Conservation (phyloP, 2,329 filamentous ascomycete species). For the Colletotrichum gigasporum region DNA sequence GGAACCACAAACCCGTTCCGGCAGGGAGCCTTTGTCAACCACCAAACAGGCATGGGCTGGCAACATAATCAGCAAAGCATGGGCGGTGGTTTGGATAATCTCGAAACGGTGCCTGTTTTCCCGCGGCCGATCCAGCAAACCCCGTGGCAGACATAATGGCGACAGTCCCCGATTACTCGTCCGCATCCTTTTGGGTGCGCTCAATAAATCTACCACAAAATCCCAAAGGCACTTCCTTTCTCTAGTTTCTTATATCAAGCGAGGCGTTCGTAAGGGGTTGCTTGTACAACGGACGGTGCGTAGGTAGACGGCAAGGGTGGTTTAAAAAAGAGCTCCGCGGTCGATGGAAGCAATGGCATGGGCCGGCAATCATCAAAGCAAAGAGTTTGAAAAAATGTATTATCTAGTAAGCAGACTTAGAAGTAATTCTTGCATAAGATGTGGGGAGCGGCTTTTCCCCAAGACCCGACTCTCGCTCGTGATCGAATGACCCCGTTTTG, state of each 20-base stretch:
- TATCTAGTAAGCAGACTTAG: constrained; percentile 30
- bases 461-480: neutral
- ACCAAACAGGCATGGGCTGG: constrained; percentile 88
- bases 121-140: constrained; percentile 77
- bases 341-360: neutral
- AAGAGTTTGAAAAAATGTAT: constrained; percentile 29
- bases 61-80: constrained; percentile 82
- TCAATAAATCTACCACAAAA: constrained; percentile 17
- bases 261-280: constrained; percentile 42
- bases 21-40: constrained; percentile 89
- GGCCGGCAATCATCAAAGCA: neutral
- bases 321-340: constrained; percentile 1
- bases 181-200: constrained; percentile 6
- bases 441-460: neutral
- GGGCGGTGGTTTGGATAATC: constrained; percentile 80
- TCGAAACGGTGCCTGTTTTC: constrained; percentile 86
- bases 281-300: constrained; percentile 26
- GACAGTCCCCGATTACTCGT: neutral
- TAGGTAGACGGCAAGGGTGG: constrained; percentile 37
- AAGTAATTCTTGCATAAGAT: constrained; percentile 30
- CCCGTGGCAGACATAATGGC: constrained; percentile 61
- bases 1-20: constrained; percentile 95
- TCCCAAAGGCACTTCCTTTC: constrained; percentile 35
- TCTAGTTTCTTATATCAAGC: constrained; percentile 41
- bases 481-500: neutral